Conservation (phyloP, 148 eudicot species). For the Gaultheria prostrata region DNA sequence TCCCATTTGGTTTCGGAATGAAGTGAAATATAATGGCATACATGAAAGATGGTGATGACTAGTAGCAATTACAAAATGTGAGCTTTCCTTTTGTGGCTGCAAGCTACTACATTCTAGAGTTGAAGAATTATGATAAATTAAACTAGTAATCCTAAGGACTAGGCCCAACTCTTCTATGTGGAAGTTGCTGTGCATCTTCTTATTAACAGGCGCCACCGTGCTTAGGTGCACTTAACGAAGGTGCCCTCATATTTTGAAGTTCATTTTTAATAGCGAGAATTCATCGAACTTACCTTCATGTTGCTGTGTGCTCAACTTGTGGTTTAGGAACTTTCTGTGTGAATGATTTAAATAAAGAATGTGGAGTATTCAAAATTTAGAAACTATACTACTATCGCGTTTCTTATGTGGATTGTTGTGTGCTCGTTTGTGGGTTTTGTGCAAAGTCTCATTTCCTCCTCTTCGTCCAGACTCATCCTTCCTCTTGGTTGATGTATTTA, state of each 20-base stretch:
- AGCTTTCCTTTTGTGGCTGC: not conserved
- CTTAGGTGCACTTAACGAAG: not conserved
- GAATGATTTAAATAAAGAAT: not conserved
- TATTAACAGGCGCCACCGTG: not conserved
- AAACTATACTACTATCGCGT: not conserved
- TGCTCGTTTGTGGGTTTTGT: not conserved
- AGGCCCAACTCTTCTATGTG: not conserved
- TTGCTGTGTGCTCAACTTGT: not conserved
- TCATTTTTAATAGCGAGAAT: not conserved
- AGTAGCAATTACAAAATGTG: not conserved
- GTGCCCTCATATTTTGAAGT: not conserved
- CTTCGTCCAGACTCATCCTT: not conserved
- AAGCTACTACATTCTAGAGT: not conserved
- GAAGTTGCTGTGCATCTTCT: not conserved
- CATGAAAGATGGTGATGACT: not conserved
- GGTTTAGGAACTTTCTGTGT: not conserved
- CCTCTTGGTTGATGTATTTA: not conserved
- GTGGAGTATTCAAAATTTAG: not conserved
- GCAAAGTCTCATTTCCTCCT: not conserved
- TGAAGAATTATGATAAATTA: not conserved
- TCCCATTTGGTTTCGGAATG: not conserved
- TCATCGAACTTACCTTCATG: not conserved
- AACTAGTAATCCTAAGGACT: conserved; percentile 4
- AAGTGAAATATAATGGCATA: not conserved
- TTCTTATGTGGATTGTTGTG: not conserved